These are phyloP conservation scores for Tetrahymena elliotti DNA, from an alignment of 73 alveolate genomes.

Conservation along the genomic window DNA sequence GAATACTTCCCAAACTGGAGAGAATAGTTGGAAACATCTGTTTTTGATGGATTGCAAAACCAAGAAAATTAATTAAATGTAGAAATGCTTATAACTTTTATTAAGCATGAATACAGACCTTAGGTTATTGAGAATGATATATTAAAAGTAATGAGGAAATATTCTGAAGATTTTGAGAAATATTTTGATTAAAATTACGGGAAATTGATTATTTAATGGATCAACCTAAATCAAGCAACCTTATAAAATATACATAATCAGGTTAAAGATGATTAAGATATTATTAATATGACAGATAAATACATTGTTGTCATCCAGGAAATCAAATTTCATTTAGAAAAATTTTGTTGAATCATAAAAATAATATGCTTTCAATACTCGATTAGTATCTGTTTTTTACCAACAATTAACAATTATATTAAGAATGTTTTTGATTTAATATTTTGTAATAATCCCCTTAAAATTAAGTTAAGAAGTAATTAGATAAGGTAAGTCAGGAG, in stretches of 20 bases:
- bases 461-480: background rate
- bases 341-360: background rate
- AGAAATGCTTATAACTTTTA: background rate
- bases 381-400: background rate
- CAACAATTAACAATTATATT: no score
- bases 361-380: background rate
- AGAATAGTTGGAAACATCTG: background rate
- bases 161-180: background rate
- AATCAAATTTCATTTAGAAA: background rate
- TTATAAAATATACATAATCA: background rate
- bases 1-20: background rate
- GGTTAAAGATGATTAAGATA: background rate
- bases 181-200: background rate
- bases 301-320: background rate
- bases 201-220: background rate
- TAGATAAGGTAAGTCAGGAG: background rate
- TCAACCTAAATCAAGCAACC: background rate
- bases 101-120: background rate
- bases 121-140: background rate
- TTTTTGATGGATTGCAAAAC: background rate
- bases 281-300: background rate
- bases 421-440: no score
- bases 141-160: background rate
- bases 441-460: background rate
- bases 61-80: background rate